Evolutionary conservation across 495 filamentous ascomycete species (phyloP).

Genomic region (Talaromyces nanjingensis): DNA sequence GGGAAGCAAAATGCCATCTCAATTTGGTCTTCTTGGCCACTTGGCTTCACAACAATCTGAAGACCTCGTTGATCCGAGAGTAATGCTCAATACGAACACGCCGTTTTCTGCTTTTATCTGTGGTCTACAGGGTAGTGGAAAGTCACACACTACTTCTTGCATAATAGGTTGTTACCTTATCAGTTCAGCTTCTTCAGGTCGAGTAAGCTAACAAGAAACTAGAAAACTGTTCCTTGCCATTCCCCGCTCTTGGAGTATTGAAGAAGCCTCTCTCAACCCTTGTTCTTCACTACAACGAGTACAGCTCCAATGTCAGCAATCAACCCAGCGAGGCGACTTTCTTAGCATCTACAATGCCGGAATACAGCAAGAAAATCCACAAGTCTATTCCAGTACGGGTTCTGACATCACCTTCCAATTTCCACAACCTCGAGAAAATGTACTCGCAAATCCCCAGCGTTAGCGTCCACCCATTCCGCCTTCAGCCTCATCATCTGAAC

Average conservation of each 20-base stretch:
- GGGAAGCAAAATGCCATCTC: conserved; percentile 15
- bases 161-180: conserved; percentile 28
- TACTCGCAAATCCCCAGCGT: conserved; percentile 27
- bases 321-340: conserved; percentile 60
- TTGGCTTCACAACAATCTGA: conserved; percentile 8
- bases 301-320: conserved; percentile 40
- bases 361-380: conserved; percentile 11
- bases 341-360: conserved; percentile 40
- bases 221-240: conserved; percentile 48
- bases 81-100: conserved; percentile 45
- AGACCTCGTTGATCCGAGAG: conserved; percentile 11
- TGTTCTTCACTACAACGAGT: conserved; percentile 62
- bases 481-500: conserved; percentile 53
- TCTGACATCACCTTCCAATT: conserved; percentile 57
- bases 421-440: conserved; percentile 34
- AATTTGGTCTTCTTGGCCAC: conserved; percentile 18
- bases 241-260: conserved; percentile 25
- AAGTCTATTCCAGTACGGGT: conserved; percentile 49
- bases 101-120: conserved; percentile 65
- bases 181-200: no score
- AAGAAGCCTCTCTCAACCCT: conserved; percentile 51
- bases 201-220: background rate
- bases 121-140: conserved; percentile 62
- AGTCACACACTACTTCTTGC: conserved; percentile 58
- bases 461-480: conserved; percentile 40